These are phyloP conservation scores for Saksenaea vasiformis DNA, from an alignment of 371 early-diverging fungal species.

Conservation along the genomic window DNA sequence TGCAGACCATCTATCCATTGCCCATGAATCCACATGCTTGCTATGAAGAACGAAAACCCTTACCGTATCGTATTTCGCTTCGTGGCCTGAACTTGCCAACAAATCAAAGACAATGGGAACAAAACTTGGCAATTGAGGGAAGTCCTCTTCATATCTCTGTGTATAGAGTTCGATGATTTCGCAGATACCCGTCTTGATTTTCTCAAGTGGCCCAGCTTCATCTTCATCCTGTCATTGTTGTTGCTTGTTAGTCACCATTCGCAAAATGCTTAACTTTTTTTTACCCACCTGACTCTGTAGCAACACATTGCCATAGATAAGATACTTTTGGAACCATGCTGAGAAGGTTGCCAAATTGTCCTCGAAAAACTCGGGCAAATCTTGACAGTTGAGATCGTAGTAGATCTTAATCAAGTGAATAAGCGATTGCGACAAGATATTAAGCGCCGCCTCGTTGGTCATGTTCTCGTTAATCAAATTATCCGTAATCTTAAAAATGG, in stretches of 20 bases:
- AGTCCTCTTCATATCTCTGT: slow-evolving; percentile 89
- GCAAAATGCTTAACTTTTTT: not conserved
- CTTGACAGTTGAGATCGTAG: slow-evolving; percentile 91
- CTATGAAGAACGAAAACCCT: slow-evolving; percentile 10
- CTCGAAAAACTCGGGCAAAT: slow-evolving; percentile 95
- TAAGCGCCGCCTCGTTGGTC: slow-evolving; percentile 62
- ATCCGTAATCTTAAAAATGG: slow-evolving; percentile 70
- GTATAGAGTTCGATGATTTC: slow-evolving; percentile 89
- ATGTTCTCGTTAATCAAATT: slow-evolving; percentile 70
- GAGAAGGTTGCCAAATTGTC: slow-evolving; percentile 82
- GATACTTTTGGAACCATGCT: slow-evolving; percentile 81
- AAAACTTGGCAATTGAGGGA: slow-evolving; percentile 74
- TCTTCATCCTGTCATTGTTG: slow-evolving; percentile 71
- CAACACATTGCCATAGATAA: slow-evolving; percentile 76
- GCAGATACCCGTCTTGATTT: slow-evolving; percentile 87
- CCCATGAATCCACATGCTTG: not conserved
- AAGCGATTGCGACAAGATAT: slow-evolving; percentile 74
- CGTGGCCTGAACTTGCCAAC: slow-evolving; percentile 68
- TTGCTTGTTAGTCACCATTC: not conserved
- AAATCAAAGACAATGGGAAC: slow-evolving; percentile 86
- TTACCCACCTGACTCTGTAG: slow-evolving; percentile 62
- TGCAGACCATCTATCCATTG: slow-evolving; percentile 73
- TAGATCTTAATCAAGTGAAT: slow-evolving; percentile 84
- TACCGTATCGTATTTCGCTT: slow-evolving; percentile 83
- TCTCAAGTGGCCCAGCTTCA: slow-evolving; percentile 83